phyloP scores from a whole-genome alignment of 768 basidiomycete species.

The Tremella mesenterica region DNA sequence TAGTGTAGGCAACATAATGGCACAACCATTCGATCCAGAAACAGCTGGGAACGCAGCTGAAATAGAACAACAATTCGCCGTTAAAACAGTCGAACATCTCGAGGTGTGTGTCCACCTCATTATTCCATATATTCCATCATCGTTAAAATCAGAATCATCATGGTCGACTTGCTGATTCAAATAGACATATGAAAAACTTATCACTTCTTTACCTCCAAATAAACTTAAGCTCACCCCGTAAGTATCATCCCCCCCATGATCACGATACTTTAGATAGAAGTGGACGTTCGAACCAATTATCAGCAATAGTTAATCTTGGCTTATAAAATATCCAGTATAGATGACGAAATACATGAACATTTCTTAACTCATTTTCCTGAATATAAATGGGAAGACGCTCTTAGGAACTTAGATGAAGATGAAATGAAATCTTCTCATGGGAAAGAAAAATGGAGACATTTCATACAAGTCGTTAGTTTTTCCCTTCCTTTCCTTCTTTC shows the following conservation, averaged over 20 bases:
- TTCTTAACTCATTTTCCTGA: conserved; percentile 74
- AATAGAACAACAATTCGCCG: conserved; percentile 98
- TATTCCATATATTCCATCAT: too few relatives aligned
- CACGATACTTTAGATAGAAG: not conserved
- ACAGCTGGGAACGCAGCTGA: conserved; percentile 86
- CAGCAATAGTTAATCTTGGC: not conserved
- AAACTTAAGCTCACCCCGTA: conserved; percentile 76
- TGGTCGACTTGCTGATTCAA: not conserved
- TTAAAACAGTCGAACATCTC: conserved; percentile 92
- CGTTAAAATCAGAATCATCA: too few relatives aligned
- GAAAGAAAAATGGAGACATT: conserved; percentile 84
- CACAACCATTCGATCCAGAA: conserved; percentile 64
- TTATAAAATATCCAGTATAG: conserved; percentile 51
- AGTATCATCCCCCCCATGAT: conserved; percentile 8
- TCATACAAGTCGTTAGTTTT: conserved; percentile 53
- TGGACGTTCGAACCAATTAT: not conserved
- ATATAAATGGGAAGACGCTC: conserved; percentile 47
- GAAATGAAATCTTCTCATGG: conserved; percentile 81
- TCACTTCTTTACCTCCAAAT: conserved; percentile 68
- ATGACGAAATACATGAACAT: conserved; percentile 84
- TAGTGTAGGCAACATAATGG: conserved; percentile 8
- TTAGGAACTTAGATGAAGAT: conserved; percentile 69
- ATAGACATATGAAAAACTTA: conserved; percentile 90
- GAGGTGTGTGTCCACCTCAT: conserved; percentile 55
- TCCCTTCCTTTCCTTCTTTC: not conserved